phyloP scores from a whole-genome alignment of 202 grass and related monocot genomes.

The Saccharum hybrid region DNA sequence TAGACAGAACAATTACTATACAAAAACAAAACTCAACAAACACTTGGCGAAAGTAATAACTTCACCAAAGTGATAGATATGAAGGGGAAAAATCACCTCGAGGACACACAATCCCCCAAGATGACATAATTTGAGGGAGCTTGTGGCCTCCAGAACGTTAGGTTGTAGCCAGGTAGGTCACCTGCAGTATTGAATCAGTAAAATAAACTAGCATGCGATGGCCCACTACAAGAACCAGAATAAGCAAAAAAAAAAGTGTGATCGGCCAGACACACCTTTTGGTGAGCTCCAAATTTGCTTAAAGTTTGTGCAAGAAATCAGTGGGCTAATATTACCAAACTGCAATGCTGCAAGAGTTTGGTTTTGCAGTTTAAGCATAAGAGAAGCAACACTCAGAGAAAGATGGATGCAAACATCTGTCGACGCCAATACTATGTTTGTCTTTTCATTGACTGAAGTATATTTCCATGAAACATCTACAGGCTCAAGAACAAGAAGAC shows the following conservation, averaged over 20 bases:
- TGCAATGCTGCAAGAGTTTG: constrained; percentile 89
- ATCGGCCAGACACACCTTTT: constrained; percentile 48
- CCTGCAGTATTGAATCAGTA: constrained; percentile 53
- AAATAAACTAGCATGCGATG: constrained; percentile 37
- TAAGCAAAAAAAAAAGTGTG: background rate
- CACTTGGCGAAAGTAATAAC: background rate
- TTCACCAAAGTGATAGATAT: background rate
- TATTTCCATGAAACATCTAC: constrained; percentile 95
- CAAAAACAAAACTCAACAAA: constrained; percentile 2
- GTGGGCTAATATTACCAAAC: constrained; percentile 84
- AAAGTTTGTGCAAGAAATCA: constrained; percentile 93
- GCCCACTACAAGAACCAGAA: constrained; percentile 18
- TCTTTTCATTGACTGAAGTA: constrained; percentile 87
- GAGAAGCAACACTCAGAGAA: constrained; percentile 86
- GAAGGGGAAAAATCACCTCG: constrained; percentile 59
- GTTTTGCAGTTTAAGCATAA: constrained; percentile 92
- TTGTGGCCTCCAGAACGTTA: constrained; percentile 97
- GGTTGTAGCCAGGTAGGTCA: constrained; percentile 77
- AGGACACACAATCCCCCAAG: constrained; percentile 96
- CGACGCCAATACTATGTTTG: constrained; percentile 70
- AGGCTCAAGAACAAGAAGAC: constrained; percentile 89
- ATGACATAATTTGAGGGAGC: constrained; percentile 96
- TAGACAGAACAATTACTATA: constrained; percentile 14
- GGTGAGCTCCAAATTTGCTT: constrained; percentile 86
- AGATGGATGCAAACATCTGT: constrained; percentile 90